Evolutionary conservation across 345 rosid species (phyloP), one percentile per base, ranked within the genome.

Genomic region (Eucalyptus marginata): DNA sequence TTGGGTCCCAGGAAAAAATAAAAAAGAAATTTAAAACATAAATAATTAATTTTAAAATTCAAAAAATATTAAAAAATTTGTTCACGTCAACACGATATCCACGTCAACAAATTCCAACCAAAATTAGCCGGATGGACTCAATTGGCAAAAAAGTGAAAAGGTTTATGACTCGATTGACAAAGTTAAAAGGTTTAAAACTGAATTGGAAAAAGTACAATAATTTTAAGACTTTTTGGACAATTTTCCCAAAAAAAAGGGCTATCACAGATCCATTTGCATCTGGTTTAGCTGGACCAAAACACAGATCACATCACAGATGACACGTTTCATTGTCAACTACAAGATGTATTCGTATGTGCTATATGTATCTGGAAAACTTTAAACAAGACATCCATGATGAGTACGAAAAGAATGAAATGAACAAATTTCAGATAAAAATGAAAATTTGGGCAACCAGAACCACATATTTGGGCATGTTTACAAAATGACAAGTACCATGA

Each of bases 41-140:
- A 43, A 43, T 1, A 5, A 43, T 5, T 43, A 40, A 40, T 40
- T 40, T 5, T 43, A 43, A 43, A 6, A 5, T 43, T 43, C 7
- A 6, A 43, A 43, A 43, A 43, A 6, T 43, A 43, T 43, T 43
- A 5, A 43, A 43, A 43, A 43, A 5, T 5, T 6, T 43, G 44
- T 43, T 6, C 44, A 6, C 44, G 7, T 43, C 44, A 43, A 43
- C 44, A 43, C 44, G 2, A 2, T 1, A 2, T 43, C 44, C 44
- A 43, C 44, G 7, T 43, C 44, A 43, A 7, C 44, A 43, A 43
- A 43, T 43, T 43, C 44, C 44, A 0, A 43, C 44, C 44, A 43
- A 43, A 43, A 43, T 43, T 43, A 8, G 0, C 2, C 2, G 2
- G 2, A 43, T 43, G 0, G 0, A 43, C 44, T 43, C 44, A 43